These are phyloP conservation scores for Saccharomyces paradoxus DNA, from an alignment of 805 yeast species.

Conservation along the genomic window DNA sequence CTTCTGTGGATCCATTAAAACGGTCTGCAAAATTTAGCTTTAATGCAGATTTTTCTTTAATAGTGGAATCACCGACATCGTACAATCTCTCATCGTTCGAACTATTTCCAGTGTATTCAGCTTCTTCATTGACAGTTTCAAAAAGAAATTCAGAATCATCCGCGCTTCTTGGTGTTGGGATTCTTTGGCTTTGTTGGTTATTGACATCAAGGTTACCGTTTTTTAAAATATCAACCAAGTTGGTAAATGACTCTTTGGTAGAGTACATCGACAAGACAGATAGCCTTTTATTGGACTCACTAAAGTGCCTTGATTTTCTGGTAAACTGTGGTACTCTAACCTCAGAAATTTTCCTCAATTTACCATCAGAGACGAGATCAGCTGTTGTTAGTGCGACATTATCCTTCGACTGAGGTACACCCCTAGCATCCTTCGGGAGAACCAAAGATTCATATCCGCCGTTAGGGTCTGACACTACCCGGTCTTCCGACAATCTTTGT, in stretches of 20 bases:
- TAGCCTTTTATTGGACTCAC: constrained; percentile 55
- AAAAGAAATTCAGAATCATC: constrained; percentile 26
- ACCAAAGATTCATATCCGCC: constrained; percentile 11
- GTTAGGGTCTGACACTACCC: constrained; percentile 10
- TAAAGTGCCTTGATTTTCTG: constrained; percentile 55
- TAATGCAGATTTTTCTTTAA: constrained; percentile 14
- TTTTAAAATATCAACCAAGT: constrained; percentile 41
- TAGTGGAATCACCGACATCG: constrained; percentile 12
- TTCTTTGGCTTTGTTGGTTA: constrained; percentile 5
- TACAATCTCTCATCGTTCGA: constrained; percentile 21
- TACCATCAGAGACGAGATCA: constrained; percentile 9
- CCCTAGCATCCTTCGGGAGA: constrained; percentile 24
- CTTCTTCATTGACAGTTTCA: constrained; percentile 21
- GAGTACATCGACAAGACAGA: constrained; percentile 69
- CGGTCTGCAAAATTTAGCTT: constrained; percentile 36
- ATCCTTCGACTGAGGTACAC: constrained; percentile 17
- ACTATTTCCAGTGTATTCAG: constrained; percentile 10
- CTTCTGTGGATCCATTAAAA: constrained; percentile 13
- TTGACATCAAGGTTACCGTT: constrained; percentile 11
- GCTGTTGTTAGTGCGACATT: constrained; percentile 4
- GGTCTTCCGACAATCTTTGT: constrained; percentile 2
- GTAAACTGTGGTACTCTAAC: constrained; percentile 65
- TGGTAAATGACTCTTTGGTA: constrained; percentile 54
- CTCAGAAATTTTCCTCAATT: constrained; percentile 49
- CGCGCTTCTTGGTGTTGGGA: constrained; percentile 13